Percentiles rank a stretch among this genome's conserved stretches.
Evolutionary conservation across 345 rosid species (phyloP).

Genomic region (Ailanthus altissimus): DNA sequence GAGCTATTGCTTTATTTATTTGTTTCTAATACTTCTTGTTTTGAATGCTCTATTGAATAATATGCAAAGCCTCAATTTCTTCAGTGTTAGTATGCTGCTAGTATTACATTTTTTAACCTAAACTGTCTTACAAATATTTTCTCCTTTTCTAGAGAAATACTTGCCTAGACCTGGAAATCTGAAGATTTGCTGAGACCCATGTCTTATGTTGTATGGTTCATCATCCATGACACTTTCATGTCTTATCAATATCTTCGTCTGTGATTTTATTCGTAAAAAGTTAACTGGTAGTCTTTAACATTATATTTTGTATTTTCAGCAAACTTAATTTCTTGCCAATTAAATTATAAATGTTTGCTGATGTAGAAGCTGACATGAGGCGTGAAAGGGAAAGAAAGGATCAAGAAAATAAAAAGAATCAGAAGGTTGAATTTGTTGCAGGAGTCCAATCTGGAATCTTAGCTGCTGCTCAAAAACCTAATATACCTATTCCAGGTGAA

Average conservation of each 20-base stretch:
- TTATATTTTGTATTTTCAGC: background rate
- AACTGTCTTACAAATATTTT: background rate
- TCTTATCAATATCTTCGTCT: background rate
- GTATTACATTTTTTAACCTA: background rate
- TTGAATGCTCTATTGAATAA: background rate
- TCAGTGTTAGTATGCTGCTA: background rate
- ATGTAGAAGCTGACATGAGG: constrained; percentile 76
- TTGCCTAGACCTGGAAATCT: background rate
- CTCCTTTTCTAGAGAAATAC: too few relatives aligned
- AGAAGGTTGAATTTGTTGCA: constrained; percentile 72
- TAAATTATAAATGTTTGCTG: constrained; percentile 12
- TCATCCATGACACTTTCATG: background rate
- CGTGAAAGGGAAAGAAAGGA: constrained; percentile 86
- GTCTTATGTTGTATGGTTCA: constrained; percentile 2
- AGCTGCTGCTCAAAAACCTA: constrained; percentile 53
- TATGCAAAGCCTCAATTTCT: background rate
- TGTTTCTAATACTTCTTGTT: constrained; percentile 5
- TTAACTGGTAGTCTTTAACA: background rate
- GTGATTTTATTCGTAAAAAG: background rate
- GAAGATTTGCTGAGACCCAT: background rate
- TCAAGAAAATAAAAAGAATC: constrained; percentile 78
- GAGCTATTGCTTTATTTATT: background rate
- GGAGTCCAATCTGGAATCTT: constrained; percentile 60
- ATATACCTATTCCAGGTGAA: constrained; percentile 65
- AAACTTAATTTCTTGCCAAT: background rate